Percentiles rank a stretch among this genome's conserved stretches.
phyloP scores from a whole-genome alignment of 129 eudicot genomes.

The Centella asiatica region DNA sequence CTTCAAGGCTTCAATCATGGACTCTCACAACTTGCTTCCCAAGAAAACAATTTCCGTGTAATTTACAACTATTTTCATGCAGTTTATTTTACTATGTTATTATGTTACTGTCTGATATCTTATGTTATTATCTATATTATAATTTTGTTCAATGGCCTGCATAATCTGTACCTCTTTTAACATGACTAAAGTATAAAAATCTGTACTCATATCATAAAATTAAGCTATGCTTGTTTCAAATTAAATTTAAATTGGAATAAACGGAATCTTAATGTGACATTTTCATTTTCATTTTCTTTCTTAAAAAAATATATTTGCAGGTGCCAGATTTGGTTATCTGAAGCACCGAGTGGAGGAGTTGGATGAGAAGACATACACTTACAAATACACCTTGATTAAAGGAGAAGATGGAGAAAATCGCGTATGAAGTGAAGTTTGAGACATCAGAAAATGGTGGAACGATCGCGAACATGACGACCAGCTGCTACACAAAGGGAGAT shows the following conservation, averaged over 20 bases:
- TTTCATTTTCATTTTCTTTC: too few relatives aligned
- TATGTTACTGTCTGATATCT: not conserved
- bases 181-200: too few relatives aligned
- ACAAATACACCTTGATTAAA: constrained; percentile 13
- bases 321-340: not conserved
- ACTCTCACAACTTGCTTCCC: constrained; percentile 1
- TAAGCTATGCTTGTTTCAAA: too few relatives aligned
- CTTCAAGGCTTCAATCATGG: constrained; percentile 1
- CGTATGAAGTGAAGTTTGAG: constrained; percentile 17
- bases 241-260: too few relatives aligned
- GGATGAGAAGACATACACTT: constrained; percentile 11
- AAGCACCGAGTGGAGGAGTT: constrained; percentile 12
- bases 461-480: constrained; percentile 10
- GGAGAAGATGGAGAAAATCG: constrained; percentile 13
- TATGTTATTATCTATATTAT: too few relatives aligned
- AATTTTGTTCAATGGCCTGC: too few relatives aligned
- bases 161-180: too few relatives aligned
- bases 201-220: too few relatives aligned
- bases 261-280: too few relatives aligned
- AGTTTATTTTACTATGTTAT: too few relatives aligned
- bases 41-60: too few relatives aligned
- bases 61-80: too few relatives aligned
- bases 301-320: not conserved
- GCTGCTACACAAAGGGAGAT: constrained; percentile 14
- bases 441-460: constrained; percentile 11